Evolutionary conservation across 2,329 filamentous ascomycete species (phyloP).

Genomic region (Ophioceras dolichostomum): DNA sequence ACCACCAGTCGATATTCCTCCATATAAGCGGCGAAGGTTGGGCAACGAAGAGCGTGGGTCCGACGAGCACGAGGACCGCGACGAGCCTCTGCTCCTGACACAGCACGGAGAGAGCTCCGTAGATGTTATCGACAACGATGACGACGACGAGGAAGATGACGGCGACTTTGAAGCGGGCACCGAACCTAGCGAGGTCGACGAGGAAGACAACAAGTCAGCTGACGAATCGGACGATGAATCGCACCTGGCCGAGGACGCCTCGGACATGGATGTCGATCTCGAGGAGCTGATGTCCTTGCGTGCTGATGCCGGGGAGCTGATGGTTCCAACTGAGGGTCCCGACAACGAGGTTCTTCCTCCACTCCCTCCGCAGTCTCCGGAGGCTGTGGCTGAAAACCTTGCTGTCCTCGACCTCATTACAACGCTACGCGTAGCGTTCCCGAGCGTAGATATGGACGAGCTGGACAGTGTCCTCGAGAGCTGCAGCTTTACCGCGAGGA

Average conservation of each 20-base stretch:
- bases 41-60: slow-evolving; percentile 20
- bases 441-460: slow-evolving; percentile 19
- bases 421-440: slow-evolving; percentile 25
- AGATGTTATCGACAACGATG: slow-evolving; percentile 19
- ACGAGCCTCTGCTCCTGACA: slow-evolving; percentile 6
- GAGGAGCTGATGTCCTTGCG: too few relatives aligned
- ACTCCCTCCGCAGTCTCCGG: slow-evolving; percentile 6
- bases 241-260: slow-evolving; percentile 10
- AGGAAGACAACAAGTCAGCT: slow-evolving; percentile 17
- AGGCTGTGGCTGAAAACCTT: neutral
- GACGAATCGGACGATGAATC: slow-evolving; percentile 2
- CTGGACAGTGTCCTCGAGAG: slow-evolving; percentile 22
- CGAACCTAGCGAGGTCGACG: too few relatives aligned
- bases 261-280: slow-evolving; percentile 14
- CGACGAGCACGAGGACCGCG: slow-evolving; percentile 9
- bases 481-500: slow-evolving; percentile 20
- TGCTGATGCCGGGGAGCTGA: slow-evolving; percentile 28
- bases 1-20: slow-evolving; percentile 56
- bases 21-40: slow-evolving; percentile 55
- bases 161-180: neutral
- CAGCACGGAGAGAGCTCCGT: slow-evolving; percentile 30
- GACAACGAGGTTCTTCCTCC: slow-evolving; percentile 15
- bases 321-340: slow-evolving; percentile 25
- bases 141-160: slow-evolving; percentile 15
- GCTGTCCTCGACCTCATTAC: slow-evolving; percentile 4